phyloP scores from a whole-genome alignment of 2,329 filamentous ascomycete species.

The Neurospora sp. region DNA sequence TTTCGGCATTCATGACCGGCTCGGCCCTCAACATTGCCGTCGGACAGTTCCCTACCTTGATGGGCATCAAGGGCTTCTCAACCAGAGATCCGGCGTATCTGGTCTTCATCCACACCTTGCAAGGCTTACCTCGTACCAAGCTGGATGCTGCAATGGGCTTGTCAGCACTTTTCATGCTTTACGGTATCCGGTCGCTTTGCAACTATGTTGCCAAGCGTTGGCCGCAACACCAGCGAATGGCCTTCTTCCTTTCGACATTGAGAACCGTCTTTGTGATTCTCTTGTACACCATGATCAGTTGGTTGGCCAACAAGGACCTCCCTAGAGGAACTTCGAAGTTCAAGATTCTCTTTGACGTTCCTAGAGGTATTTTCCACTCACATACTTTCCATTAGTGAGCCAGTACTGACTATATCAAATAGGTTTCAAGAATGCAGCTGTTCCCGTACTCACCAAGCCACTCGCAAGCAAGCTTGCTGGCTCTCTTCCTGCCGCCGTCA shows the following conservation, averaged over 20 bases:
- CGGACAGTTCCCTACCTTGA: slow-evolving; percentile 72
- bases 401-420: neutral
- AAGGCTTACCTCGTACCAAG: slow-evolving; percentile 54
- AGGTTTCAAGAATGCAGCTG: slow-evolving; percentile 71
- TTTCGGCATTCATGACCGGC: slow-evolving; percentile 95
- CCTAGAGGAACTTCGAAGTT: slow-evolving; percentile 53
- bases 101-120: slow-evolving; percentile 76
- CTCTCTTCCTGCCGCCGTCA: slow-evolving; percentile 75
- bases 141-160: slow-evolving; percentile 84
- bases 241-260: slow-evolving; percentile 88
- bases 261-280: slow-evolving; percentile 86
- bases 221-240: slow-evolving; percentile 59
- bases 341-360: slow-evolving; percentile 65
- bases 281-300: slow-evolving; percentile 86
- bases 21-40: slow-evolving; percentile 81
- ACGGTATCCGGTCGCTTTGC: slow-evolving; percentile 60
- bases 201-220: slow-evolving; percentile 57
- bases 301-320: slow-evolving; percentile 65
- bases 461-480: slow-evolving; percentile 60
- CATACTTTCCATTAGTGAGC: neutral
- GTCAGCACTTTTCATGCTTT: slow-evolving; percentile 70
- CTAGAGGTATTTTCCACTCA: slow-evolving; percentile 47
- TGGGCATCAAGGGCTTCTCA: slow-evolving; percentile 68
- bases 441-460: slow-evolving; percentile 55
- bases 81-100: slow-evolving; percentile 70